Evolutionary conservation across 1,139 yeast species (phyloP).

Genomic region (Hyphopichia buzzinii): DNA sequence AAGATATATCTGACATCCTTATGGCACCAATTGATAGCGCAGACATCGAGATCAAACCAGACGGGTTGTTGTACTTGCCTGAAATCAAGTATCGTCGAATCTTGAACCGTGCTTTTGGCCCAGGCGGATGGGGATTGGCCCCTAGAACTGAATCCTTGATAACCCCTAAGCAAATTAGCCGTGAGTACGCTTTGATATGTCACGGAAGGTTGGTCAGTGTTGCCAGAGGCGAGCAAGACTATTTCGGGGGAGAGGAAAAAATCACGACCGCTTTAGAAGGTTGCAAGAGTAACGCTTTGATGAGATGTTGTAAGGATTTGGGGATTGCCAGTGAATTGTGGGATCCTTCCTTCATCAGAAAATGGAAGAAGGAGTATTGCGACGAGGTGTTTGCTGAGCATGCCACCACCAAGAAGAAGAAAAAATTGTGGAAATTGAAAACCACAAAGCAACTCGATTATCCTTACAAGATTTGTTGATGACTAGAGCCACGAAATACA

Average conservation of each 20-base stretch:
- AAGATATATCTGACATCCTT: slow-evolving; percentile 56
- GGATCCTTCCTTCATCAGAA: slow-evolving; percentile 90
- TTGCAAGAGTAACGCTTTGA: slow-evolving; percentile 91
- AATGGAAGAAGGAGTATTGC: slow-evolving; percentile 72
- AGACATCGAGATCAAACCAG: slow-evolving; percentile 94
- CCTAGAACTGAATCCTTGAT: slow-evolving; percentile 86
- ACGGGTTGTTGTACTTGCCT: slow-evolving; percentile 86
- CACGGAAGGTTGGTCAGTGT: slow-evolving; percentile 87
- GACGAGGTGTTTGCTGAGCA: slow-evolving; percentile 88
- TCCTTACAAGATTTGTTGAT: slow-evolving; percentile 60
- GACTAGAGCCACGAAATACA: no score
- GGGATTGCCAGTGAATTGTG: slow-evolving; percentile 96
- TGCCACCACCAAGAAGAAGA: slow-evolving; percentile 75
- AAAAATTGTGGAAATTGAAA: slow-evolving; percentile 83
- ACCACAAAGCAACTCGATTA: slow-evolving; percentile 76
- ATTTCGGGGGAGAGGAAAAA: slow-evolving; percentile 76
- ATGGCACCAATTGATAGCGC: slow-evolving; percentile 57
- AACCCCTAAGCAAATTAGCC: slow-evolving; percentile 60
- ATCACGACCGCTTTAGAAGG: slow-evolving; percentile 97
- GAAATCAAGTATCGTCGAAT: slow-evolving; percentile 93
- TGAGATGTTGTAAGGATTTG: slow-evolving; percentile 96
- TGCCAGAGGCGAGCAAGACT: slow-evolving; percentile 95
- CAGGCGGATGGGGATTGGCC: slow-evolving; percentile 98
- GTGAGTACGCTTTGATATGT: slow-evolving; percentile 88
- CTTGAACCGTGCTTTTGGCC: slow-evolving; percentile 88